Base-by-base conservation (phyloP, 805 yeast genomes). In the Nakazawaea wyomingensis region DNA sequence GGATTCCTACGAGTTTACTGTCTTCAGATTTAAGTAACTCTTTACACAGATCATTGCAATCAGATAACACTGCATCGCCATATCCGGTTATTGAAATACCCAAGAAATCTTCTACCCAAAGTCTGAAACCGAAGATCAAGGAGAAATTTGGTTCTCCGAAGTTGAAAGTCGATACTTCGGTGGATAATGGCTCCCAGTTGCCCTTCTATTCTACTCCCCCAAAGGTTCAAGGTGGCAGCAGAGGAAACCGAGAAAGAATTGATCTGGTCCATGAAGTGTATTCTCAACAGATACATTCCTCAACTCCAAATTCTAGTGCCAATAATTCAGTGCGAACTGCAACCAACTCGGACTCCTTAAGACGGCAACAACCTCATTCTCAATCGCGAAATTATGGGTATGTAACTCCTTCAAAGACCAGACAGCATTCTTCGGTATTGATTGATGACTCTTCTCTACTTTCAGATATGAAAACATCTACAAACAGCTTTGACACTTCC, bases 1-100 rank as follows among this genome's bases (percentile, higher is more conserved):
- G 37, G 4, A 42, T 42, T 7, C 46, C 42, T 3, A 33, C 42
- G 6, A 43, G 46, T 19, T 30, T 37, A 18, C 28, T 20, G 18
- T 35, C 45, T 4, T 21, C 40, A 13, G 41, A 42, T 26, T 31
- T 42, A 33, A 36, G 37, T 17, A 20, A 29, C 19, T 20, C 41
- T 13, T 41, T 41, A 21, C 41, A 31, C 17, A 31, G 20, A 16
- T 40, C 38, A 11, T 34, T 41, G 21, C 28, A 36, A 26, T 9
- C 6, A 7, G 32, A 36, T n/a, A 40, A 33, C 22, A 36, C 40
- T 3, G 45, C 37, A 8, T 42, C 41, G 4, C 40, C 45, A 7
- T 42, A 42, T 20, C 41, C 40, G 13, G 16, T 26, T 9, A 30
- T 42, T 28, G 33, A 22, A 5, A 14, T 4, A 7, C 32, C 43